Percentiles rank a stretch among this genome's conserved stretches.
phyloP scores from a whole-genome alignment of 2,329 filamentous ascomycete species.

The Talaromyces sp. region DNA sequence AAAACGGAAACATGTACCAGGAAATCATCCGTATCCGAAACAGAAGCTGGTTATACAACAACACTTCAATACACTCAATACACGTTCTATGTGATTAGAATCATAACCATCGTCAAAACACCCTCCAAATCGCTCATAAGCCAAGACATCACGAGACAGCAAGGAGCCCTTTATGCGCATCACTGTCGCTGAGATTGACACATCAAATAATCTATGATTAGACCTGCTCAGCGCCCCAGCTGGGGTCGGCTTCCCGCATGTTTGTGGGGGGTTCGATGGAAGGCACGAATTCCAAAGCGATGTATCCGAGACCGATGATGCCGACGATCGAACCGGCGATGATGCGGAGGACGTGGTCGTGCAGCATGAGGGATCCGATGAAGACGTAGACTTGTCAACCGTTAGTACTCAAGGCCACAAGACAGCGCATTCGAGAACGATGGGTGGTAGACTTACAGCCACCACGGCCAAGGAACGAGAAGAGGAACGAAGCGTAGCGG shows the following conservation, averaged over 20 bases:
- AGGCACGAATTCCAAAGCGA: constrained; percentile 71
- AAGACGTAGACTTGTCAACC: constrained; percentile 81
- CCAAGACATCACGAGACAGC: too few relatives aligned
- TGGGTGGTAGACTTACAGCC: constrained; percentile 66
- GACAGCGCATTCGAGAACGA: not conserved
- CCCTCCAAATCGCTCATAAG: not conserved
- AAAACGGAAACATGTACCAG: constrained; percentile 7
- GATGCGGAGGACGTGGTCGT: constrained; percentile 63
- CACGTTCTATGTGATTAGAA: constrained; percentile 4
- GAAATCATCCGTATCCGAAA: not conserved
- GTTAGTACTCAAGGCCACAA: not conserved
- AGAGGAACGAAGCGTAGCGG: constrained; percentile 94
- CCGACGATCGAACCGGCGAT: constrained; percentile 77
- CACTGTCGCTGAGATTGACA: not conserved
- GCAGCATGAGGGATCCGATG: constrained; percentile 79
- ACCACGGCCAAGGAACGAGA: constrained; percentile 94
- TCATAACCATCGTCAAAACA: constrained; percentile 6
- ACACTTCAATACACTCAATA: not conserved
- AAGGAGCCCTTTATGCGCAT: not conserved
- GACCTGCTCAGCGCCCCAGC: constrained; percentile 76
- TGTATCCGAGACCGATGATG: constrained; percentile 74
- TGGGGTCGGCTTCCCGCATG: constrained; percentile 74
- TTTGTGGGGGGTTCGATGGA: constrained; percentile 77
- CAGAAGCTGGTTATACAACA: not conserved
- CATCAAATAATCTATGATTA: constrained; percentile 39